These are phyloP conservation scores for Leccinum sublutescens DNA, from an alignment of 768 basidiomycete genomes.

Conservation along the genomic window DNA sequence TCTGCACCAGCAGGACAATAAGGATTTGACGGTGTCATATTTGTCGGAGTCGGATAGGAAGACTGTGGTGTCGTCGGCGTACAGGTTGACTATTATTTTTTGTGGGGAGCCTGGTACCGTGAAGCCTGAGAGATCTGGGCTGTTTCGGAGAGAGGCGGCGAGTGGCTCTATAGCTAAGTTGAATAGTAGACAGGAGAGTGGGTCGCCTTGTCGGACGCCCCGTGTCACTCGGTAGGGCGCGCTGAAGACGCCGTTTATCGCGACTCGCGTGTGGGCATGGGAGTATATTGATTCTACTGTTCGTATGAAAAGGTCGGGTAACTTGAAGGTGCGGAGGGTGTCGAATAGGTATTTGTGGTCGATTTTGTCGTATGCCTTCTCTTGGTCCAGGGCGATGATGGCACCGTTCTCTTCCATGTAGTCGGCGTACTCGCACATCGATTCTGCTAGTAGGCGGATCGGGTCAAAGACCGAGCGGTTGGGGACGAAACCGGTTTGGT, in stretches of 20 bases:
- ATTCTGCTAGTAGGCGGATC: constrained; percentile 24
- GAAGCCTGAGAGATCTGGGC: background rate
- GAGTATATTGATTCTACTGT: background rate
- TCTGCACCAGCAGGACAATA: constrained; percentile 39
- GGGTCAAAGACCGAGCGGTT: constrained; percentile 32
- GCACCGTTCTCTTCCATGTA: constrained; percentile 26
- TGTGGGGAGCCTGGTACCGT: background rate
- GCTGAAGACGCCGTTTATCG: background rate
- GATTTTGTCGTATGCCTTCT: constrained; percentile 39
- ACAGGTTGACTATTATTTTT: background rate
- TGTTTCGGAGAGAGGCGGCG: background rate
- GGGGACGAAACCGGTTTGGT: constrained; percentile 41
- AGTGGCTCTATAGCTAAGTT: constrained; percentile 32
- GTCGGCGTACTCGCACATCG: constrained; percentile 14
- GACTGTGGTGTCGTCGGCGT: background rate
- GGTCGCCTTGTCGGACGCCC: constrained; percentile 39
- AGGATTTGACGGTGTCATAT: background rate
- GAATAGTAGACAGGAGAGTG: constrained; percentile 34
- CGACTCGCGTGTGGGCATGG: background rate
- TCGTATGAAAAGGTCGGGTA: background rate
- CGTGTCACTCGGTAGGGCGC: background rate
- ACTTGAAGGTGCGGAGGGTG: rapidly evolving
- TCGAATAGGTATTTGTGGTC: constrained; percentile 28
- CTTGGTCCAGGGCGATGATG: constrained; percentile 37
- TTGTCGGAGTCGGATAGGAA: background rate